Conservation (phyloP, 2,329 filamentous ascomycete genomes). For the Dactylellina cionopaga region DNA sequence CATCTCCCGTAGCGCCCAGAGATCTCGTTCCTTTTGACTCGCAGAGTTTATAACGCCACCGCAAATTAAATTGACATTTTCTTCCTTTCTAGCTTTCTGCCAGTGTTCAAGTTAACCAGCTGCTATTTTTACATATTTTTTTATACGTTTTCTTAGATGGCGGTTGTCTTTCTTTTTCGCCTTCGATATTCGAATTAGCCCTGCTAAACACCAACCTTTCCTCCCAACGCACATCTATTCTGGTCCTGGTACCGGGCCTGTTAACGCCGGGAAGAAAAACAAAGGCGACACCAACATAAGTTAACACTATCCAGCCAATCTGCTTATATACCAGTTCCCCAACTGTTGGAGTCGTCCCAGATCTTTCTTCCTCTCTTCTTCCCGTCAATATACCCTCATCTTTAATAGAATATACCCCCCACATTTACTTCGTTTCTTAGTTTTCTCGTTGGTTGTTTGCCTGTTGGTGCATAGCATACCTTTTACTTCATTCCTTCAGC, state of each 20-base stretch:
- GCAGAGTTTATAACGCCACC: slow-evolving; percentile 45
- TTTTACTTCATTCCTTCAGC: slow-evolving; percentile 6
- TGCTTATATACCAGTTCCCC: slow-evolving; percentile 42
- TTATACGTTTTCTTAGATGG: background rate
- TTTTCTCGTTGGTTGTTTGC: slow-evolving; percentile 42
- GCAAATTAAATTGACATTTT: slow-evolving; percentile 37
- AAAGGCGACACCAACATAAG: background rate
- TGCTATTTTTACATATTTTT: slow-evolving; percentile 43
- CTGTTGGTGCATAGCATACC: slow-evolving; percentile 33
- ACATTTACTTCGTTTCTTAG: slow-evolving; percentile 12
- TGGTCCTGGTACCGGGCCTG: background rate
- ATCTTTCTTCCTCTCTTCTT: slow-evolving; percentile 23
- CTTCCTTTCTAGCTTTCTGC: slow-evolving; percentile 16
- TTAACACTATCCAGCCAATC: slow-evolving; percentile 11
- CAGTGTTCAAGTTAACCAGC: background rate
- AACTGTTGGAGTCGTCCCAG: slow-evolving; percentile 25
- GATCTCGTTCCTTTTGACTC: slow-evolving; percentile 24
- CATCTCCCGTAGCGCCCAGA: slow-evolving; percentile 51
- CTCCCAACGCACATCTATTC: too few relatives aligned
- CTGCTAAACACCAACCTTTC: too few relatives aligned
- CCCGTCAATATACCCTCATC: slow-evolving; percentile 26
- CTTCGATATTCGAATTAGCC: slow-evolving; percentile 4
- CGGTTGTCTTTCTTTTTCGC: background rate
- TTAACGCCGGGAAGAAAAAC: slow-evolving; percentile 15
- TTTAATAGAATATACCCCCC: slow-evolving; percentile 18